These are phyloP conservation scores for Cinchona pubescens DNA, from an alignment of 257 asterid genomes.

Conservation along the genomic window DNA sequence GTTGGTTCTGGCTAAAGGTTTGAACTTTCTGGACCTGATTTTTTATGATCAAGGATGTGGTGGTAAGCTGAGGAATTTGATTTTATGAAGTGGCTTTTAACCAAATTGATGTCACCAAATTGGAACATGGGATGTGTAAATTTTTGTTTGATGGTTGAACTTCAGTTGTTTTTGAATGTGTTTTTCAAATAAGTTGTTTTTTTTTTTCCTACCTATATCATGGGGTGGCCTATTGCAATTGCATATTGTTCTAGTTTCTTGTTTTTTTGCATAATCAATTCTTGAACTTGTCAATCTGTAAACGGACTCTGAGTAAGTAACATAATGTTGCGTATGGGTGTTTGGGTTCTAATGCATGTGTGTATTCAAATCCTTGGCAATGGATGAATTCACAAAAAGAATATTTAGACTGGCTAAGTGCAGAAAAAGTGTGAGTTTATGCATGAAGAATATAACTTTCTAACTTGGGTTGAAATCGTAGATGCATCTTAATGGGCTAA, in stretches of 20 bases:
- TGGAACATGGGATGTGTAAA: neutral
- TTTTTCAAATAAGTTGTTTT: neutral
- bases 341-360: neutral
- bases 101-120: neutral
- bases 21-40: neutral
- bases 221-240: neutral
- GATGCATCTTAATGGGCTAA: constrained; percentile 97
- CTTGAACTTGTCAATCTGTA: neutral
- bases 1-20: neutral
- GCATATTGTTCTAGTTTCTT: neutral
- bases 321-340: neutral
- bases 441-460: constrained; percentile 58
- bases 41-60: neutral
- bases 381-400: constrained; percentile 35
- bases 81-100: neutral
- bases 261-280: neutral
- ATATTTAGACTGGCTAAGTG: constrained; percentile 43
- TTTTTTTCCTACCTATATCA: neutral
- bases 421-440: constrained; percentile 47
- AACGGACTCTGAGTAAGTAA: constrained; percentile 3
- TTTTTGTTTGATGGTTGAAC: neutral
- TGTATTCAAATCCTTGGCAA: constrained; percentile 9
- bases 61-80: neutral
- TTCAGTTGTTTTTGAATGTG: neutral
- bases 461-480: constrained; percentile 97